These are phyloP conservation scores for Pseudofabraea citricarpa DNA, from an alignment of 2,329 filamentous ascomycete species.

Conservation along the genomic window DNA sequence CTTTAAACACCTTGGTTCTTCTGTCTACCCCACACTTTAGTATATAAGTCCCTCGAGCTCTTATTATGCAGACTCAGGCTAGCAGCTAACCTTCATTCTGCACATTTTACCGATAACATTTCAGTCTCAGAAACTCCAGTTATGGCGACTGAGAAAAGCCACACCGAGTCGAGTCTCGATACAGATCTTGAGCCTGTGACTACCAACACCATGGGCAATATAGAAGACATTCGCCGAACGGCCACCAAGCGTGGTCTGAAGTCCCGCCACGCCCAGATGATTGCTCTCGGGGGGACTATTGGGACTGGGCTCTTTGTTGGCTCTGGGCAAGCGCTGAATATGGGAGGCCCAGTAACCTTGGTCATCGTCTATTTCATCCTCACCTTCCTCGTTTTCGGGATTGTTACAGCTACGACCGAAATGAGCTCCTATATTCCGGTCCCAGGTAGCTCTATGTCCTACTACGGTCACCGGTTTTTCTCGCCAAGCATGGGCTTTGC, in stretches of 20 bases:
- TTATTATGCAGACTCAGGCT: neutral
- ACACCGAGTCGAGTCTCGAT: neutral
- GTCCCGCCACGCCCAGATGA: conserved; percentile 25
- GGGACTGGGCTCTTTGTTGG: conserved; percentile 35
- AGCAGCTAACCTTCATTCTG: neutral
- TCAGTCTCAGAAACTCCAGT: neutral
- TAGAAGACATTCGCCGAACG: neutral
- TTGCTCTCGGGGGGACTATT: conserved; percentile 36
- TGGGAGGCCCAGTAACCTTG: conserved; percentile 39
- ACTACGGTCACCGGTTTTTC: conserved; percentile 41
- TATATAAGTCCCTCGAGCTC: neutral
- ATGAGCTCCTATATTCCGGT: conserved; percentile 59
- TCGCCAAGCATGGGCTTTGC: conserved; percentile 39
- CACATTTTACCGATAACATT: neutral
- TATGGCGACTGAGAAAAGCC: conserved; percentile 1
- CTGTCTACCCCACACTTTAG: neutral
- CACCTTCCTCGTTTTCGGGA: conserved; percentile 36
- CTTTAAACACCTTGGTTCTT: neutral
- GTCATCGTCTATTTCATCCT: conserved; percentile 40
- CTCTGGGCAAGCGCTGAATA: conserved; percentile 37
- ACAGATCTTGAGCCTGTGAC: neutral
- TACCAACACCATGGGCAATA: neutral
- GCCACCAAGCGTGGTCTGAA: conserved; percentile 24
- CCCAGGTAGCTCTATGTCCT: conserved; percentile 41
- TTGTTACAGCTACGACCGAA: conserved; percentile 48